phyloP scores from a whole-genome alignment of 2,329 filamentous ascomycete species.

The Calonectria pseudoturangicola region DNA sequence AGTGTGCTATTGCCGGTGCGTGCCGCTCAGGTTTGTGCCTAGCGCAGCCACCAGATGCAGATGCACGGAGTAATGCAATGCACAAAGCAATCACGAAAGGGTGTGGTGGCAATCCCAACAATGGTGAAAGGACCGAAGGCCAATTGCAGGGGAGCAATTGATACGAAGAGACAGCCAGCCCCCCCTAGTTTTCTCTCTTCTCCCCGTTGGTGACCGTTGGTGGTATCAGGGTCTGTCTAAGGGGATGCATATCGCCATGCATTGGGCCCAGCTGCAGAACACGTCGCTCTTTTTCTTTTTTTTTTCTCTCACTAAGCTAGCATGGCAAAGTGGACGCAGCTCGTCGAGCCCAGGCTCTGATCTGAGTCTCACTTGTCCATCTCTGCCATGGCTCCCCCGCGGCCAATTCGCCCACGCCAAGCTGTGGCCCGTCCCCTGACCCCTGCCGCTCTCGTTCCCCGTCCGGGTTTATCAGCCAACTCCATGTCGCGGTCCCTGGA shows the following conservation, averaged over 20 bases:
- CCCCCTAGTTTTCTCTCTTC: conserved; percentile 8
- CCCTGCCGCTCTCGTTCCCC: neutral
- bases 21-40: conserved; percentile 13
- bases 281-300: neutral
- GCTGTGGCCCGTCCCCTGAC: neutral
- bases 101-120: neutral
- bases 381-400: neutral
- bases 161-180: neutral
- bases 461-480: conserved; percentile 4
- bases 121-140: neutral
- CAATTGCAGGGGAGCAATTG: neutral
- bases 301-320: neutral
- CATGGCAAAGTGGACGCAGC: neutral
- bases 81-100: conserved; percentile 3
- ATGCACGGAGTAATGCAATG: conserved; percentile 20
- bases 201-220: conserved; percentile 11
- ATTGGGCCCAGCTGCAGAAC: neutral
- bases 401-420: conserved; percentile 8
- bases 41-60: conserved; percentile 25
- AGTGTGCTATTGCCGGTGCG: conserved; percentile 8
- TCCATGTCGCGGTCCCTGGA: neutral
- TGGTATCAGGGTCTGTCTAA: neutral
- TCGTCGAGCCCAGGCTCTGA: neutral
- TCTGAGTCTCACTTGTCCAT: conserved; percentile 3
- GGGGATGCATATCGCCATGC: conserved; percentile 9